phyloP scores from a whole-genome alignment of 164 flowering plant species.

The Vitis rupestris region DNA sequence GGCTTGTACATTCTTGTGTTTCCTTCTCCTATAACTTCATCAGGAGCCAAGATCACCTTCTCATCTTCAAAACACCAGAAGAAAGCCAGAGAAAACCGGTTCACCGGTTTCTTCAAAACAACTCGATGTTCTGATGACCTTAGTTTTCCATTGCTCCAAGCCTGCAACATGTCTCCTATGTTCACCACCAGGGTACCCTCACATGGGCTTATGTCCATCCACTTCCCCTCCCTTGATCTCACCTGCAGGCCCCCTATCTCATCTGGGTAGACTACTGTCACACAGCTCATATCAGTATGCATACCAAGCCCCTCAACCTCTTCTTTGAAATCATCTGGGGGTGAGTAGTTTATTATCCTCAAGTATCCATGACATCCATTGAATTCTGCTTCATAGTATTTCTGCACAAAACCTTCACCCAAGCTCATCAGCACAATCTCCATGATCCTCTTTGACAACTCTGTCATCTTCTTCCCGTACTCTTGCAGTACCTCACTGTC shows the following conservation, averaged over 20 bases:
- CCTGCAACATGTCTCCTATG: slow-evolving; percentile 85
- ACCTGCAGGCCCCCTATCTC: slow-evolving; percentile 84
- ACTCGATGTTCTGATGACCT: slow-evolving; percentile 88
- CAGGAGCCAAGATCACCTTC: slow-evolving; percentile 64
- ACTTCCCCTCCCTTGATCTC: slow-evolving; percentile 67
- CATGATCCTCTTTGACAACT: slow-evolving; percentile 51
- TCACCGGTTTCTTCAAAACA: slow-evolving; percentile 37
- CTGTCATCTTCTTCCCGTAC: slow-evolving; percentile 68
- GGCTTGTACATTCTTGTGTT: slow-evolving; percentile 51
- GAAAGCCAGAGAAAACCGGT: slow-evolving; percentile 74
- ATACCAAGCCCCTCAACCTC: slow-evolving; percentile 85
- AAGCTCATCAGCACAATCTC: slow-evolving; percentile 46
- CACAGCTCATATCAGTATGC: slow-evolving; percentile 96
- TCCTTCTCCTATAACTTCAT: slow-evolving; percentile 70
- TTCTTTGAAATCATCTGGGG: slow-evolving; percentile 35
- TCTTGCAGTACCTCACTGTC: slow-evolving; percentile 67
- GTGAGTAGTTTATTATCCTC: slow-evolving; percentile 71
- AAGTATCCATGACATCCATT: slow-evolving; percentile 71
- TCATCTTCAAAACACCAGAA: slow-evolving; percentile 96
- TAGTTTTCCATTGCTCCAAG: slow-evolving; percentile 84
- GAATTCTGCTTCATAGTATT: slow-evolving; percentile 53
- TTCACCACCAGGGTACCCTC: slow-evolving; percentile 74
- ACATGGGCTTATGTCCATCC: slow-evolving; percentile 73
- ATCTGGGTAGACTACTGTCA: slow-evolving; percentile 80
- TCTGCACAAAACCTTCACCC: slow-evolving; percentile 46